These are phyloP conservation scores for Ceratobasidium sp. DNA, from an alignment of 1,284 basidiomycete species.

Conservation along the genomic window DNA sequence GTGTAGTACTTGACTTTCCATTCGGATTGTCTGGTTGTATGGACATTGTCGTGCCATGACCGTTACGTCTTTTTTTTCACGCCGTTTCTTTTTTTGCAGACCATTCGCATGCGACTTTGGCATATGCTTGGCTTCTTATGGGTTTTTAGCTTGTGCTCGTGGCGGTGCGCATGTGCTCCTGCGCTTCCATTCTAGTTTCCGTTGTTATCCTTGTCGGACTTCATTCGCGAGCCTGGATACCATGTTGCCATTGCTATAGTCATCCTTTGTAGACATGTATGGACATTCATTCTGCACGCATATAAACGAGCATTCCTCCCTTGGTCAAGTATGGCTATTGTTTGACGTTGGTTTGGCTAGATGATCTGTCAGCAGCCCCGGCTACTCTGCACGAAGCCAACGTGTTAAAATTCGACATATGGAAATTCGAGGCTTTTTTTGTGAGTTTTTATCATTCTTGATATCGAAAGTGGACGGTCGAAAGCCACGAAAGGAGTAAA, in stretches of 20 bases:
- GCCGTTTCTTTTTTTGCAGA: not conserved
- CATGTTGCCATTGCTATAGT: slow-evolving; percentile 16
- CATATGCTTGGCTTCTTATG: slow-evolving; percentile 18
- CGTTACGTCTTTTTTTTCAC: slow-evolving; percentile 4
- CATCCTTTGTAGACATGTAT: slow-evolving; percentile 21
- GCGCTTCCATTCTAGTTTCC: not conserved
- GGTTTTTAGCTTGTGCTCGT: slow-evolving; percentile 7
- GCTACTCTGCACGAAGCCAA: not conserved
- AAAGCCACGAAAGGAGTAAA: too few relatives aligned
- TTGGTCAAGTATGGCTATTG: not conserved
- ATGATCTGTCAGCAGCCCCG: not conserved
- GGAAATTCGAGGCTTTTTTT: too few relatives aligned
- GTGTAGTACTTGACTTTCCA: not conserved
- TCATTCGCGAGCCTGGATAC: slow-evolving; percentile 44
- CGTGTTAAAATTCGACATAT: too few relatives aligned
- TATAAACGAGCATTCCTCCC: slow-evolving; percentile 37
- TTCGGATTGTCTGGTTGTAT: slow-evolving; percentile 21
- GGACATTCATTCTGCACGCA: slow-evolving; percentile 17
- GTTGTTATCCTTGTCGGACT: slow-evolving; percentile 43
- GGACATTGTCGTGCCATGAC: slow-evolving; percentile 10
- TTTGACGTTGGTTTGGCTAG: slow-evolving; percentile 9
- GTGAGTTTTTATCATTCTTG: too few relatives aligned
- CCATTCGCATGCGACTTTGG: not conserved
- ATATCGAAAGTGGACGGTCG: too few relatives aligned
- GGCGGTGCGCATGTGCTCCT: slow-evolving; percentile 34